phyloP scores from a whole-genome alignment of 805 yeast genomes.

The Ogataea salicorniae region DNA sequence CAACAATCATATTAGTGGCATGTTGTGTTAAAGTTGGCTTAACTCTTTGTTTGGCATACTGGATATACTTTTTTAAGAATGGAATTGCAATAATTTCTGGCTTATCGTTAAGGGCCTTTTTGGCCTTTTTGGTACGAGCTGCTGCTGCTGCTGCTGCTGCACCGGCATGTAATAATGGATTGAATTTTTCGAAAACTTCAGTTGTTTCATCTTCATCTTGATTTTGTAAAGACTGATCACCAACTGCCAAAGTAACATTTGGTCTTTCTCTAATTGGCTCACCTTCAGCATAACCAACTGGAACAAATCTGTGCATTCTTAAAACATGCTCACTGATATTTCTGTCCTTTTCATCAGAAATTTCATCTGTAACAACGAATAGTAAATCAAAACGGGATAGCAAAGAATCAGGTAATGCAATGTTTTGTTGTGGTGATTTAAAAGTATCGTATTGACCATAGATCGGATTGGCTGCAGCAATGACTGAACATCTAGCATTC shows the following conservation, averaged over 20 bases:
- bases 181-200: conserved; percentile 79
- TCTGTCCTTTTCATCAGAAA: conserved; percentile 78
- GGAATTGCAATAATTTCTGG: conserved; percentile 65
- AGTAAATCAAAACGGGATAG: conserved; percentile 94
- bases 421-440: conserved; percentile 93
- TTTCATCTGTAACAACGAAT: conserved; percentile 94
- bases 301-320: conserved; percentile 85
- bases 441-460: conserved; percentile 95
- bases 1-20: conserved; percentile 79
- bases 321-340: conserved; percentile 90
- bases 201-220: conserved; percentile 44
- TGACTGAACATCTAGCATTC: conserved; percentile 93
- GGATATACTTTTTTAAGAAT: conserved; percentile 86
- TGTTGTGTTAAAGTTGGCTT: conserved; percentile 71
- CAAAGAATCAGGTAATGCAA: conserved; percentile 93
- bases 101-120: conserved; percentile 25
- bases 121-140: conserved; percentile 18
- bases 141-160: conserved; percentile 44
- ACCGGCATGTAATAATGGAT: conserved; percentile 79
- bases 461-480: conserved; percentile 97
- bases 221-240: conserved; percentile 49
- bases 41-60: conserved; percentile 86
- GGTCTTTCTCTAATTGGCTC: conserved; percentile 83
- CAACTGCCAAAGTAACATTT: conserved; percentile 73
- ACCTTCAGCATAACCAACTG: conserved; percentile 87